Evolutionary conservation across 371 early-diverging fungal genomes (phyloP).

Genomic region (Lichtheimia ramosa): DNA sequence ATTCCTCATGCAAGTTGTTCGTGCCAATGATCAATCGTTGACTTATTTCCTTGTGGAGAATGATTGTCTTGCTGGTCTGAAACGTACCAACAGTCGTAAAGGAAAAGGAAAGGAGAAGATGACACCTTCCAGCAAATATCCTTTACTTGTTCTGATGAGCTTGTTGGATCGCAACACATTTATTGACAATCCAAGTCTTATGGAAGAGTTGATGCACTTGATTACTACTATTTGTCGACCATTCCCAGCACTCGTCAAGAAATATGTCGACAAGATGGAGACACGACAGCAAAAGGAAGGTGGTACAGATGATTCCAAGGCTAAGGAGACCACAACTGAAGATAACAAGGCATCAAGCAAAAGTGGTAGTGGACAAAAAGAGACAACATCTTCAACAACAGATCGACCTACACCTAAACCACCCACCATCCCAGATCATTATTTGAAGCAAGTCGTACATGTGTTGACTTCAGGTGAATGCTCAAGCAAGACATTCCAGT

Average conservation of each 20-base stretch:
- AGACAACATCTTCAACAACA: background rate
- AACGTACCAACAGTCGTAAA: slow-evolving; percentile 54
- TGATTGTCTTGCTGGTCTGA: slow-evolving; percentile 57
- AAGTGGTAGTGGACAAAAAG: slow-evolving; percentile 1
- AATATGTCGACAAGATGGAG: slow-evolving; percentile 43
- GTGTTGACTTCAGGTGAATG: slow-evolving; percentile 91
- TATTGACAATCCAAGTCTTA: slow-evolving; percentile 69
- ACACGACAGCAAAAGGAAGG: slow-evolving; percentile 29
- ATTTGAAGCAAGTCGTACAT: slow-evolving; percentile 81
- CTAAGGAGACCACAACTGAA: slow-evolving; percentile 3
- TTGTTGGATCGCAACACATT: slow-evolving; percentile 84
- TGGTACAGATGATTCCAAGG: background rate
- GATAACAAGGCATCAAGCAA: slow-evolving; percentile 3
- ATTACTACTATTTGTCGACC: slow-evolving; percentile 76
- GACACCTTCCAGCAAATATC: slow-evolving; percentile 68
- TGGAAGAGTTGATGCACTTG: slow-evolving; percentile 91
- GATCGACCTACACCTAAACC: slow-evolving; percentile 54
- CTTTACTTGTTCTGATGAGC: slow-evolving; percentile 81
- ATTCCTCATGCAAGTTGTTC: slow-evolving; percentile 72
- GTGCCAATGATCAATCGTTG: slow-evolving; percentile 64
- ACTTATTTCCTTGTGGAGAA: slow-evolving; percentile 77
- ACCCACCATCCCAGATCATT: slow-evolving; percentile 72
- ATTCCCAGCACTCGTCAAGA: slow-evolving; percentile 59
- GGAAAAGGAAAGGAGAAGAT: slow-evolving; percentile 71
- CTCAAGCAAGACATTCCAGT: slow-evolving; percentile 92